Conservation (phyloP, 2,329 filamentous ascomycete genomes). For the Monilinia laxa region DNA sequence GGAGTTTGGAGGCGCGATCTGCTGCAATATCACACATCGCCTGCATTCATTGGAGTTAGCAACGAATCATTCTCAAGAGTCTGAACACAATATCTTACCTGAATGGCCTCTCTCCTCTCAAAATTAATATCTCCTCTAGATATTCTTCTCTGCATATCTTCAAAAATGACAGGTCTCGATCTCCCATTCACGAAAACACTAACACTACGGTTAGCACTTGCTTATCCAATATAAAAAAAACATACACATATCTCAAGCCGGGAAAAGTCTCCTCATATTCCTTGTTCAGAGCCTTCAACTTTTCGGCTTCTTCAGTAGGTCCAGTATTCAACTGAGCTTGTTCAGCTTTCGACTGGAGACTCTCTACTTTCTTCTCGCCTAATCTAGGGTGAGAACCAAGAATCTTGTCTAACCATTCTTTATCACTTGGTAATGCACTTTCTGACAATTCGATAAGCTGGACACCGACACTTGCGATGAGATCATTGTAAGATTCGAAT, state of each 20-base stretch:
- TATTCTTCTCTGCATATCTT: conserved; percentile 76
- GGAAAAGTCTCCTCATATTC: conserved; percentile 82
- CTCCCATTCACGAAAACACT: conserved; percentile 86
- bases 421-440: conserved; percentile 51
- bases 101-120: conserved; percentile 72
- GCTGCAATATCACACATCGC: conserved; percentile 91
- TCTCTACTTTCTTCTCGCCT: conserved; percentile 79
- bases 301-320: conserved; percentile 55
- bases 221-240: background rate
- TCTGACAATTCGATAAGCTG: conserved; percentile 61
- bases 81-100: conserved; percentile 50
- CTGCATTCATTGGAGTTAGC: conserved; percentile 29
- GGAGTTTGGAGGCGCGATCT: conserved; percentile 67
- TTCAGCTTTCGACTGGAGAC: conserved; percentile 75
- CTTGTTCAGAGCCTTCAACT: conserved; percentile 64
- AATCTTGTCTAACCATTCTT: conserved; percentile 64
- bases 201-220: conserved; percentile 28
- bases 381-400: conserved; percentile 80
- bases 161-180: conserved; percentile 70
- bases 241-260: conserved; percentile 74
- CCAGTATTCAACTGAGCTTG: conserved; percentile 70
- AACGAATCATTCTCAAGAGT: conserved; percentile 7
- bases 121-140: conserved; percentile 60
- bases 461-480: conserved; percentile 65
- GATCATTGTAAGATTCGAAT: conserved; percentile 65